Evolutionary conservation across 225 moss, liverwort and hornwort species (phyloP).

Genomic region (Polytrichum formosum): DNA sequence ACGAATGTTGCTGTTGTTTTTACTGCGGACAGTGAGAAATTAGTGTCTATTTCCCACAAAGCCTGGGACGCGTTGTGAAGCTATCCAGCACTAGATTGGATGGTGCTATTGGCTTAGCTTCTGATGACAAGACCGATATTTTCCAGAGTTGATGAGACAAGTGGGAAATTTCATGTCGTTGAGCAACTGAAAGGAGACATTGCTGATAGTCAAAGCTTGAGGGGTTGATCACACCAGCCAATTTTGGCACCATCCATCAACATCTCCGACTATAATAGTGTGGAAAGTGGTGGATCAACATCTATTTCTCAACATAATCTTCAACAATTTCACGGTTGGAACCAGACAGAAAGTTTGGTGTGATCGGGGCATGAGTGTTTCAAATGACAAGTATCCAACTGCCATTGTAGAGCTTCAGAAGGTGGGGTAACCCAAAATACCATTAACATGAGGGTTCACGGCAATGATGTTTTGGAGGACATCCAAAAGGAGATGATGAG

Average conservation of each 20-base stretch:
- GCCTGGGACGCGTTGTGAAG: slow-evolving; percentile 32
- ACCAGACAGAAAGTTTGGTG: too few species aligned
- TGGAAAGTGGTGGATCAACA: too few species aligned
- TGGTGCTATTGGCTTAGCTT: too few species aligned
- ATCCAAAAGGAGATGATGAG: slow-evolving; percentile 66
- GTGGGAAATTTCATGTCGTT: slow-evolving; percentile 50
- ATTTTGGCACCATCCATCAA: too few species aligned
- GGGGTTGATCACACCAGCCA: too few species aligned
- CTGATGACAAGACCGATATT: slow-evolving; percentile 31
- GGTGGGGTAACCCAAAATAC: slow-evolving; percentile 31
- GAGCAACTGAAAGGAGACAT: slow-evolving; percentile 42
- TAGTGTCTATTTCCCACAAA: slow-evolving; percentile 49
- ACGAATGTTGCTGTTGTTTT: slow-evolving; percentile 66
- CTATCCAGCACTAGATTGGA: slow-evolving; percentile 53
- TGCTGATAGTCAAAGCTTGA: slow-evolving; percentile 53
- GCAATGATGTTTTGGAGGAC: slow-evolving; percentile 54
- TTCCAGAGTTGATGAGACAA: slow-evolving; percentile 55
- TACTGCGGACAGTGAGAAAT: slow-evolving; percentile 37
- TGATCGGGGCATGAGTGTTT: slow-evolving; percentile 37
- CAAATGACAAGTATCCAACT: slow-evolving; percentile 62
- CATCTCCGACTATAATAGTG: too few species aligned
- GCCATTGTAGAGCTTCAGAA: slow-evolving; percentile 52
- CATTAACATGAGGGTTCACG: slow-evolving; percentile 61
- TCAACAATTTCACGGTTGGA: too few species aligned
- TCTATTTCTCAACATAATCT: too few species aligned